Base-by-base conservation (phyloP, 2,329 filamentous ascomycete species). In the Domatiomyces catenatus region DNA sequence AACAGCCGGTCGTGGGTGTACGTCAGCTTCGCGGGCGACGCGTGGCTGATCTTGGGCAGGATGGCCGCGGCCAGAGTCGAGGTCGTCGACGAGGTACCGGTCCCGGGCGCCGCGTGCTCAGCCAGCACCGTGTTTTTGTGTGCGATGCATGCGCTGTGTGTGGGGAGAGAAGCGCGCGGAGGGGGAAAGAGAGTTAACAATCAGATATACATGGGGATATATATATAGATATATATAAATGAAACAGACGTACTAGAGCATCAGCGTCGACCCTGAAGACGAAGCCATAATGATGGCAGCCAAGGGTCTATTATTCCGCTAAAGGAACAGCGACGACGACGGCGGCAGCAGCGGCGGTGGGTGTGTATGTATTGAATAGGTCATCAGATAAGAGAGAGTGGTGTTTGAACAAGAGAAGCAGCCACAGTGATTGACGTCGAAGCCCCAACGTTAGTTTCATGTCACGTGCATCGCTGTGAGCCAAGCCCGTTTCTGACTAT, bases 21-120 rank as follows among this genome's bases (percentile, higher is more conserved):
- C 50, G 90, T 96, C 58, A 94, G 79, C 70, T 95, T 95, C 64
- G 94, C 81, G 1, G 88, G 75, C 26, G 76, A 72, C 56, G 74
- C 70, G 71, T 98, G 92, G 50, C 77, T 75, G 73, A 98, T 94
- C 68, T 94, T 94, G 52, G 93, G 92, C 44, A 98, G 86, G 71
- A 98, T 88, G 61, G 95, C 75, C 44, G 88, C 92, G 59, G 90
- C 87, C 61, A 96, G 84, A 10, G 84, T 88, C 3, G 87, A 93
- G 56, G 86, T 88, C 51, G 86, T 85, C 59, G 86, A 81, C 43
- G 83, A n/a, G n/a, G n/a, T n/a, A n/a, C n/a, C 86, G 8, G 84
- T 82, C 54, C 88, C 84, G 1, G 87, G 87, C 32, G 86, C 82
- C 47, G 87, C 93, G 72, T 93, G 90, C 71, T 98, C 92, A 62